These are phyloP conservation scores for Umbelopsis isabellina DNA, from an alignment of 192 early-diverging fungal species.

Conservation along the genomic window DNA sequence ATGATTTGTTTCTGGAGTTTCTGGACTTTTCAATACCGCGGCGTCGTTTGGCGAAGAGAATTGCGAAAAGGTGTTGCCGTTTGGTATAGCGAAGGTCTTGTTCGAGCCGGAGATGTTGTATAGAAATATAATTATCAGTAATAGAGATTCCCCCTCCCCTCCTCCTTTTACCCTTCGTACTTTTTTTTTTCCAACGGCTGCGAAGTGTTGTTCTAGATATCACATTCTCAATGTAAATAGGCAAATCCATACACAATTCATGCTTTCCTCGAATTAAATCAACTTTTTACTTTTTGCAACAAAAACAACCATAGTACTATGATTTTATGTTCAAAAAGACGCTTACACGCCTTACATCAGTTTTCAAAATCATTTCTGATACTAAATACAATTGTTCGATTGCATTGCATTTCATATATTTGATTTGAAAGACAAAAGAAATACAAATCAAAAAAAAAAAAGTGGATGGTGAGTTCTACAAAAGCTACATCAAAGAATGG, in stretches of 20 bases:
- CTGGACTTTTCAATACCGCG: slow-evolving; percentile 57
- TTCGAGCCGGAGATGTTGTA: slow-evolving; percentile 17
- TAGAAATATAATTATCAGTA: slow-evolving; percentile 3
- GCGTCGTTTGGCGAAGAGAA: slow-evolving; percentile 53
- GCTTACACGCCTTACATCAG: too few species aligned
- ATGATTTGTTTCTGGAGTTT: slow-evolving; percentile 55
- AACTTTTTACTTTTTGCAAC: too few species aligned
- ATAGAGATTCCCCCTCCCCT: not conserved
- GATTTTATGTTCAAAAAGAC: not conserved
- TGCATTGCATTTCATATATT: too few species aligned
- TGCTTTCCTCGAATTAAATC: not conserved
- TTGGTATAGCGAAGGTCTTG: slow-evolving; percentile 34
- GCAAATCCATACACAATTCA: not conserved
- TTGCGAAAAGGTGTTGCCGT: slow-evolving; percentile 54
- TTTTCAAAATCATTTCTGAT: too few species aligned
- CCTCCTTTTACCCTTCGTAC: too few species aligned
- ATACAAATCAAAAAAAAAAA: not conserved
- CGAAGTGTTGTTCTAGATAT: not conserved
- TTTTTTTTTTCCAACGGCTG: too few species aligned
- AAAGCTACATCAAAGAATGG: not conserved
- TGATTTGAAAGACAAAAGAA: not conserved
- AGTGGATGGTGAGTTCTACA: not conserved
- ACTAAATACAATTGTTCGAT: too few species aligned
- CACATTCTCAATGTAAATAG: not conserved
- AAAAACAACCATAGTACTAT: not conserved